Percentiles rank a stretch among this genome's conserved stretches.
Conservation (phyloP, 768 basidiomycete genomes). For the Pulveroboletus sp. region DNA sequence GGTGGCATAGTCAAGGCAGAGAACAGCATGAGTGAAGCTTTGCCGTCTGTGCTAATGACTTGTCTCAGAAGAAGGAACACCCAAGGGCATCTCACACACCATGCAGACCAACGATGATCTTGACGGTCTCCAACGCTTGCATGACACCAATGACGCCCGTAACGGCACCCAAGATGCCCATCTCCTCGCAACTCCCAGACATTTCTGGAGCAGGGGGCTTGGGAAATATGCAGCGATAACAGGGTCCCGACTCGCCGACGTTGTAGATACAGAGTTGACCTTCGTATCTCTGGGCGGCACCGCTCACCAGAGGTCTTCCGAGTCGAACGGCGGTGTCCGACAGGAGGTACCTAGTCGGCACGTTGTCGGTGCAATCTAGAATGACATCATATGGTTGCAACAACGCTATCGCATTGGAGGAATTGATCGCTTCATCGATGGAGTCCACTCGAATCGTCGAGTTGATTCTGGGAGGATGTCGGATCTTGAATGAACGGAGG, state of each 20-base stretch:
- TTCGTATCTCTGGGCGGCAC: constrained; percentile 85
- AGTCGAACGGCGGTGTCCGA: constrained; percentile 80
- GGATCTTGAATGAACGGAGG: constrained; percentile 1
- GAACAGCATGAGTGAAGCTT: constrained; percentile 67
- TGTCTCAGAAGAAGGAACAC: neutral
- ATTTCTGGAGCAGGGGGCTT: constrained; percentile 62
- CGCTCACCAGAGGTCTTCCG: constrained; percentile 81
- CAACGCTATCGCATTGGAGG: constrained; percentile 61
- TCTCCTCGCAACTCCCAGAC: constrained; percentile 79
- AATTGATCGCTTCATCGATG: constrained; percentile 47
- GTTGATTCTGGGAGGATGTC: constrained; percentile 57
- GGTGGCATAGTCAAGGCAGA: constrained; percentile 65
- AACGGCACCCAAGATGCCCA: constrained; percentile 83
- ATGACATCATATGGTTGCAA: constrained; percentile 68
- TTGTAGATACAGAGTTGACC: constrained; percentile 81
- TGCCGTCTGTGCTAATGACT: constrained; percentile 41
- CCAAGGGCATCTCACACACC: constrained; percentile 37
- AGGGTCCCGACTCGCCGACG: constrained; percentile 66
- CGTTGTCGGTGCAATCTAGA: constrained; percentile 94
- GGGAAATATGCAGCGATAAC: constrained; percentile 93
- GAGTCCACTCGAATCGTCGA: constrained; percentile 59
- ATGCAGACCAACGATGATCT: constrained; percentile 64
- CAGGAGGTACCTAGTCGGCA: constrained; percentile 86
- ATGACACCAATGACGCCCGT: constrained; percentile 86
- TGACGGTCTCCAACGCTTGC: constrained; percentile 87